Percentiles rank a stretch among this genome's conserved stretches.
phyloP scores from a whole-genome alignment of 352 stramenopile genomes.

The Peronospora belbahrii region DNA sequence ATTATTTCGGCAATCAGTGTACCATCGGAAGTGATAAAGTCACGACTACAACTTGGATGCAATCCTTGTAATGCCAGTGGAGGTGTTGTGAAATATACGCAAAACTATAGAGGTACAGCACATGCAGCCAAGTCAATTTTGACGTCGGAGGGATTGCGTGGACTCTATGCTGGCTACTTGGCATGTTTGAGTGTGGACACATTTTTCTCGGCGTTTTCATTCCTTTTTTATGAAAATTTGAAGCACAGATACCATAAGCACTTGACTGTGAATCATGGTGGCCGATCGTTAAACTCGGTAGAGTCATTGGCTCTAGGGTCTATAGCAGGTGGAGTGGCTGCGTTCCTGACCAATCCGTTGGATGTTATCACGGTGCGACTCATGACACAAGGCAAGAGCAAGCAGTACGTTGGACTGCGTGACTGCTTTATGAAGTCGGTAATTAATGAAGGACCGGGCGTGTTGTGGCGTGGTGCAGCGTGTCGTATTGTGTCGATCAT shows the following conservation, averaged over 20 bases:
- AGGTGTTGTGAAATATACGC: conserved; percentile 54
- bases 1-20: conserved; percentile 68
- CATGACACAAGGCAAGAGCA: conserved; percentile 75
- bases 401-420: conserved; percentile 47
- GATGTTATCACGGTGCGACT: conserved; percentile 74
- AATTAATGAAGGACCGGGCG: conserved; percentile 37
- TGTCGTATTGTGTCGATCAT: conserved; percentile 70
- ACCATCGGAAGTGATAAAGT: conserved; percentile 81
- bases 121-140: conserved; percentile 61
- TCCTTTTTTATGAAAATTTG: conserved; percentile 77
- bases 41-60: conserved; percentile 58
- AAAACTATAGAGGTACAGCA: conserved; percentile 60
- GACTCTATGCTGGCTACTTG: conserved; percentile 70
- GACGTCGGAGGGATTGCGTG: conserved; percentile 46
- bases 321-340: conserved; percentile 47
- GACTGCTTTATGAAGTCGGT: conserved; percentile 60
- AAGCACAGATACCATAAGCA: conserved; percentile 47
- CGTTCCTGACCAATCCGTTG: conserved; percentile 74
- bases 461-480: conserved; percentile 64
- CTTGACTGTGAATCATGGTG: conserved; percentile 20
- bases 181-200: conserved; percentile 76
- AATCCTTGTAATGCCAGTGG: conserved; percentile 67
- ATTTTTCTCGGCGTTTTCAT: conserved; percentile 75
- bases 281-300: conserved; percentile 36
- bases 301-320: conserved; percentile 58